Base-by-base conservation (phyloP, 768 basidiomycete genomes). In the Lactarius akahatsu region DNA sequence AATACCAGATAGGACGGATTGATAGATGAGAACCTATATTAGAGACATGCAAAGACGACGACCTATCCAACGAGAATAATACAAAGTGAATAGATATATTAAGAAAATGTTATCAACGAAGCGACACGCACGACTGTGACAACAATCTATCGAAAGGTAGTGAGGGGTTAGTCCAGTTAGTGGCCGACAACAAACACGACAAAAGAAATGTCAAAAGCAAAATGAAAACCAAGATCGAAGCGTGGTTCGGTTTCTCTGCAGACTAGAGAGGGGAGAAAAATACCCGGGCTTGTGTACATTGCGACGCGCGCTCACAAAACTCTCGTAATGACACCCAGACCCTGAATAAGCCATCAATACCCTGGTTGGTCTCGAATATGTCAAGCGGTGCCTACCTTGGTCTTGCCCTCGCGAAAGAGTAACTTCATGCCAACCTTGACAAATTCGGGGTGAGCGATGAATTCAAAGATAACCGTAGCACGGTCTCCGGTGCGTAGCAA, bases 381-480 rank as follows among this genome's bases (percentile, higher is more conserved):
- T 32, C 23, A n/a, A 16, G n/a, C 41, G 15, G 34, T 5, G 73
- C 80, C 40, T 59, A 88, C 94, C 82, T 97, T 98, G 0, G 95
- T 97, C 80, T 94, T 94, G 4, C 96, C 96, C 77, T 98, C 97
- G 47, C 96, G 82, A 76, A 98, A 95, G 15, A 99, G 77, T 28
- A 96, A 80, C 77, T 95, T 94, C 89, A 92, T 93, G 32, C 96
- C 96, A 71, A 89, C 89, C 75, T 96, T 95, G 69, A 98, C 80
- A 74, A 88, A 96, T 80, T 97, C 96, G 0, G 93, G 90, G 62
- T 91, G 89, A 16, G 91, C 89, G 62, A 96, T 92, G 73, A 98
- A 96, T 78, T 98, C 93, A 71, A 98, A 98, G 40, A 85, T 84
- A n/a, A 98, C 94, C 3, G 89, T 94, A 3, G 94, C 93, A 38